Evolutionary conservation across 371 early-diverging fungal species (phyloP).

Genomic region (Mortierella sp.): DNA sequence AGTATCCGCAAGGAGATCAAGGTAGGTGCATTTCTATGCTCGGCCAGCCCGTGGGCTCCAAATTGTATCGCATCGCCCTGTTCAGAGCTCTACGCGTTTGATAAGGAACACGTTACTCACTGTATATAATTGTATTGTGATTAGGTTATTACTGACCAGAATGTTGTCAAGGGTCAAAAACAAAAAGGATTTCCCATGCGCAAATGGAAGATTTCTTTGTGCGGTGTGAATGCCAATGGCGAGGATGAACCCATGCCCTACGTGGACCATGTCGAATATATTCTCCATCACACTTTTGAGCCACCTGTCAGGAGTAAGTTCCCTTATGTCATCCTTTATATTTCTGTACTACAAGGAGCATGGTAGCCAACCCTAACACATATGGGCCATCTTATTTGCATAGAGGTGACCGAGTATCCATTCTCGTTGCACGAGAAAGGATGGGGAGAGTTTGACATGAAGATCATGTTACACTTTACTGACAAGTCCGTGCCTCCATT

Average conservation of each 20-base stretch:
- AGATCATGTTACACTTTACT: constrained; percentile 68
- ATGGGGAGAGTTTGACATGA: constrained; percentile 83
- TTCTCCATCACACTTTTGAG: constrained; percentile 78
- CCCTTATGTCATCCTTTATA: neutral
- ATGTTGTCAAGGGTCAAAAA: constrained; percentile 57
- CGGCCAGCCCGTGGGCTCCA: neutral
- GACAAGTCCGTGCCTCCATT: constrained; percentile 62
- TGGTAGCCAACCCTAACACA: too few species aligned
- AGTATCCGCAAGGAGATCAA: constrained; percentile 49
- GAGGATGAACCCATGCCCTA: constrained; percentile 64
- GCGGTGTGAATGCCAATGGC: constrained; percentile 63
- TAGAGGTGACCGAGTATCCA: constrained; percentile 74
- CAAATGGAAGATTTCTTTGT: constrained; percentile 69
- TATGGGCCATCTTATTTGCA: neutral
- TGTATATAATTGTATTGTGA: too few species aligned
- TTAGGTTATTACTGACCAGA: constrained; percentile 54
- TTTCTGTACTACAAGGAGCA: too few species aligned
- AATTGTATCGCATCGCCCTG: too few species aligned
- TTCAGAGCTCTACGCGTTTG: too few species aligned
- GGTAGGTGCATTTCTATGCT: constrained; percentile 14
- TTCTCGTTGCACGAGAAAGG: constrained; percentile 74
- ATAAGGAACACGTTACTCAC: neutral
- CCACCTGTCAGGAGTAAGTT: constrained; percentile 72
- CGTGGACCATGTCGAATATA: constrained; percentile 79
- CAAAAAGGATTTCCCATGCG: constrained; percentile 66